Evolutionary conservation across 805 yeast genomes (phyloP), one percentile per base, ranked within the genome.

Genomic region (Lipomyces kockii): DNA sequence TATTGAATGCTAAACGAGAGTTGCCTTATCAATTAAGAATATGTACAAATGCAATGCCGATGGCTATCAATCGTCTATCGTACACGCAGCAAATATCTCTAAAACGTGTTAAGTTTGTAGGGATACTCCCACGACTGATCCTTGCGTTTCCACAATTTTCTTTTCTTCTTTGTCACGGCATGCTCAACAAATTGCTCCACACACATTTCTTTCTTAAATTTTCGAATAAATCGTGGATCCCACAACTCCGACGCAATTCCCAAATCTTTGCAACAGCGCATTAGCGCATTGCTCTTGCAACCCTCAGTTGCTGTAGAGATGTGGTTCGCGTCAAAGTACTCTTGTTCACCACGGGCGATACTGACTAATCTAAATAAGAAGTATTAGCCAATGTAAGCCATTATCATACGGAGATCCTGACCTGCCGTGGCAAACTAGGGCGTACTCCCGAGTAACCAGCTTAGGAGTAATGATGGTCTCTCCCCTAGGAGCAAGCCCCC

Each of bases 291-390:
- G 76, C 96, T 89, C 77, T 92, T 92, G 79, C 98, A 94, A 11
- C 99, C 99, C 79, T 95, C 99, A 54, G 96, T 88, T 0, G 98
- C 98, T 0, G 98, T 95, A 3, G 98, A 92, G 59, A 94, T 86
- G 58, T 95, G 96, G 69, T 87, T 87, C 34, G 91, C 92, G 51
- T 86, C 87, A 80, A 91, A 95, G 77, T 90, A 95, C 73, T 91
- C 93, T 79, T 93, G 98, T 77, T 95, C 98, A 34, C 99, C 99
- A 68, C 99, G 85, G 0, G 98, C 97, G 25, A 95, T 89, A 69
- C 94, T 87, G 1, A 95, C 97, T 61, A 95, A 81, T 27, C 75
- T 67, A 46, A 53, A 20, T 12, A 20, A 27, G 54, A 34, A 20
- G 22, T 1, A 7, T 43, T 7, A 43, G 49, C 22, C 49, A 17